phyloP scores from a whole-genome alignment of 2,329 filamentous ascomycete species.

The Aspergillus tubingensis region DNA sequence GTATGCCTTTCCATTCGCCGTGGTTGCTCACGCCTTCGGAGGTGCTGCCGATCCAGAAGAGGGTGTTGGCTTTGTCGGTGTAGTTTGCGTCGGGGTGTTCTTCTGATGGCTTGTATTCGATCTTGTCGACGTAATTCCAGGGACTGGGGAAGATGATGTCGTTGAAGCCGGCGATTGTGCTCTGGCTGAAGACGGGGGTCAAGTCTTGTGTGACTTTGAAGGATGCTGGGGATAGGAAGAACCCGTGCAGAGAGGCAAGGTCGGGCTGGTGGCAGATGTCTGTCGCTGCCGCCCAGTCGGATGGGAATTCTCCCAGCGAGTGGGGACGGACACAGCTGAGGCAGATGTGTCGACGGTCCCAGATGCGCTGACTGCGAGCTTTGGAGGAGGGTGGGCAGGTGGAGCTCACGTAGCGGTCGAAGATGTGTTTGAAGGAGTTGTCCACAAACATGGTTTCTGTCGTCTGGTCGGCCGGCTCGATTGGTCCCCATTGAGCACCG shows the following conservation, averaged over 20 bases:
- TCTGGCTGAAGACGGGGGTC: constrained; percentile 73
- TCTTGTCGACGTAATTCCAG: constrained; percentile 64
- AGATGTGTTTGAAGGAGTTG: constrained; percentile 43
- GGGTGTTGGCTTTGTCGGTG: constrained; percentile 60
- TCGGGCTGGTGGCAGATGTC: constrained; percentile 78
- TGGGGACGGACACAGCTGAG: constrained; percentile 64
- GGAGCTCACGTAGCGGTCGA: constrained; percentile 46
- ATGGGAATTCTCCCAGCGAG: constrained; percentile 66
- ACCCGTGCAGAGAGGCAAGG: constrained; percentile 70
- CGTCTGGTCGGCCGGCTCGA: constrained; percentile 37
- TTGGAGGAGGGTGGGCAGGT: constrained; percentile 66
- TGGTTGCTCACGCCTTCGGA: constrained; percentile 55
- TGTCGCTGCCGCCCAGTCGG: constrained; percentile 65
- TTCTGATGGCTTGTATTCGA: constrained; percentile 53
- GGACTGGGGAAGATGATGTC: constrained; percentile 74
- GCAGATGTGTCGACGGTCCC: constrained; percentile 67
- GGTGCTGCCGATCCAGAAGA: constrained; percentile 76
- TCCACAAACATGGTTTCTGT: constrained; percentile 43
- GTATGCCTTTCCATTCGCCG: constrained; percentile 67
- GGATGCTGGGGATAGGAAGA: constrained; percentile 67
- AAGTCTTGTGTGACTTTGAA: constrained; percentile 65
- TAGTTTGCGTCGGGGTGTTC: constrained; percentile 58
- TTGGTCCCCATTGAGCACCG: constrained; percentile 39
- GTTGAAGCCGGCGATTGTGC: constrained; percentile 69
- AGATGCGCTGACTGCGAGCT: constrained; percentile 60